These are phyloP conservation scores for Chrysophaeum taylorii DNA, from an alignment of 352 stramenopile genomes.

Conservation along the genomic window DNA sequence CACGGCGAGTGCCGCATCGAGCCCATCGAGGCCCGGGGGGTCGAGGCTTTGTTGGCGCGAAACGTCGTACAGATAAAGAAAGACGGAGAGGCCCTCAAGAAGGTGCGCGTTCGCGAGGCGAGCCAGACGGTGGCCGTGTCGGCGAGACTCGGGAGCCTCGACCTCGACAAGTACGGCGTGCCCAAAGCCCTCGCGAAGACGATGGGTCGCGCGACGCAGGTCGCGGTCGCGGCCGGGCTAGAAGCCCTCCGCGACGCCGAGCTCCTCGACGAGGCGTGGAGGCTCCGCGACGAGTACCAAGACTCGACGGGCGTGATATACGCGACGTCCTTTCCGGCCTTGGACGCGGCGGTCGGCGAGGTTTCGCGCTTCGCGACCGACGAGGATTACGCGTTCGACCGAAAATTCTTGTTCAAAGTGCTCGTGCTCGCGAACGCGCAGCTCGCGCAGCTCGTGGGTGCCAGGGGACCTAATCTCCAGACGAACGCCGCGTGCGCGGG, in stretches of 20 bases:
- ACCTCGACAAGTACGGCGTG: constrained; percentile 73
- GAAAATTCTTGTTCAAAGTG: constrained; percentile 91
- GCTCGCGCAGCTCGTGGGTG: constrained; percentile 83
- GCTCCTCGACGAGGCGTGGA: constrained; percentile 74
- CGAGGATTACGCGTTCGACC: constrained; percentile 76
- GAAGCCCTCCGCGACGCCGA: constrained; percentile 79
- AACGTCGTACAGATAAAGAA: constrained; percentile 78
- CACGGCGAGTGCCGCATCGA: constrained; percentile 74
- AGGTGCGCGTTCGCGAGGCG: constrained; percentile 43
- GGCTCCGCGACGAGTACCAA: constrained; percentile 63
- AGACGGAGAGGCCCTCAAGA: constrained; percentile 39
- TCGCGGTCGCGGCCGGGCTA: constrained; percentile 82
- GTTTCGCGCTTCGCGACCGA: constrained; percentile 57
- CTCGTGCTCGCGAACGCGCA: constrained; percentile 88
- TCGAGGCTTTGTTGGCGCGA: constrained; percentile 73
- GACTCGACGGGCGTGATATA: constrained; percentile 84
- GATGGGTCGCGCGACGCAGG: constrained; percentile 85
- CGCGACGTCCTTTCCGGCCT: constrained; percentile 83
- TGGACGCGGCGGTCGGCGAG: constrained; percentile 80
- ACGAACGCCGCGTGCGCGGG: constrained; percentile 88
- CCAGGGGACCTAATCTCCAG: constrained; percentile 85
- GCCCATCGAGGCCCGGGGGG: constrained; percentile 48
- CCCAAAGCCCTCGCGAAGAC: constrained; percentile 68
- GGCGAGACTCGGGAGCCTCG: constrained; percentile 58
- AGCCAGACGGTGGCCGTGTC: constrained; percentile 69